Evolutionary conservation across 805 yeast genomes (phyloP), one percentile per base, ranked within the genome.

Genomic region (Candida sithepensis): DNA sequence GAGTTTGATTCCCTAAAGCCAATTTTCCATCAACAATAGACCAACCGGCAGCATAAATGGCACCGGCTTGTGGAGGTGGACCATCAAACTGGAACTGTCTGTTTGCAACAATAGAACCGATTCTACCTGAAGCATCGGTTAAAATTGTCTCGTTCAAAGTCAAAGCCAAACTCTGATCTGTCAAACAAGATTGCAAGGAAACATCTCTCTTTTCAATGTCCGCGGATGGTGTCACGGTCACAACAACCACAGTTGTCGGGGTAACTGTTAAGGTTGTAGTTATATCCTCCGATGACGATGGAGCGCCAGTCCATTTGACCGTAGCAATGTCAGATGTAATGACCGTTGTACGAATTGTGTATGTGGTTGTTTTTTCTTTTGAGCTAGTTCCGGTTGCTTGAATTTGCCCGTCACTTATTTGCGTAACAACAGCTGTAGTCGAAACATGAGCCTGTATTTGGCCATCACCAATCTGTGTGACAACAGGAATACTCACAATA

Each of bases 61-160:
- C 75, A 68, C 86, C 87, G 30, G 85, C 88, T 74, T 85, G 92
- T 62, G 91, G 90, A 71, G 87, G 84, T 49, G 87, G 87, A 64
- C 88, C 88, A 64, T 84, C 88, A 63, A 82, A 82, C 70, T 82
- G 88, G 77, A 83, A 81, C 73, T 85, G 92, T 73, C 85, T 76
- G 82, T 84, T 85, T 45, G 90, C 82, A 58, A 85, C 92, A 68
- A 85, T 83, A 43, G 89, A 78, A 57, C 91, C 91, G 55, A 85
- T 69, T 77, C 92, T 81, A 41, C 85, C 85, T 51, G 70, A 55
- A 32, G 75, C 63, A 60, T 85, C 92, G 12, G 70, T 75, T 59
- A 85, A 72, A 42, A 79, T 60, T 55, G 81, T 68, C 19, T 60
- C 70, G 34, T 71, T 67, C 60, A 85, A 74, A 33, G 74, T 70